Percentiles rank a stretch among this genome's conserved stretches.
Conservation (phyloP, 805 yeast genomes). For the Nematodospora valgi region DNA sequence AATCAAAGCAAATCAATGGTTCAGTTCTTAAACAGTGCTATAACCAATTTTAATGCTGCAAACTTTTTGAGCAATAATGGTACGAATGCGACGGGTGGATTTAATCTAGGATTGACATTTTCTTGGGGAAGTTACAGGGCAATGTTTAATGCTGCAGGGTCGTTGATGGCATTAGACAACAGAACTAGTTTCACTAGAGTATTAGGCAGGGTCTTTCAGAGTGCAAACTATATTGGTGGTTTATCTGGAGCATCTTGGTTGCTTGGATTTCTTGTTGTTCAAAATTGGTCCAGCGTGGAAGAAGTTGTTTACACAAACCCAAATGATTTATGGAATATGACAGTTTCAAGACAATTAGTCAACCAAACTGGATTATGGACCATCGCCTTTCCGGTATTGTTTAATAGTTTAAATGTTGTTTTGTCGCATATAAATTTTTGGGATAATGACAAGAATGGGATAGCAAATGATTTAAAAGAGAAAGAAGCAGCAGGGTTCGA, state of each 20-base stretch:
- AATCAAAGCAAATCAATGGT: slow-evolving; percentile 21
- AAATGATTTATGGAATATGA: slow-evolving; percentile 35
- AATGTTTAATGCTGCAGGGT: slow-evolving; percentile 78
- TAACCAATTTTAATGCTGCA: slow-evolving; percentile 28
- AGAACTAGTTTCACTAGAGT: slow-evolving; percentile 54
- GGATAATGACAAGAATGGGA: slow-evolving; percentile 23
- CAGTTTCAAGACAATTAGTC: slow-evolving; percentile 24
- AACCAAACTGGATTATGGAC: slow-evolving; percentile 25
- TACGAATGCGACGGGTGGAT: slow-evolving; percentile 19
- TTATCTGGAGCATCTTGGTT: slow-evolving; percentile 72
- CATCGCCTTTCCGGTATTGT: slow-evolving; percentile 58
- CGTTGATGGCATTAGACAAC: slow-evolving; percentile 73
- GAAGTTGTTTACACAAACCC: slow-evolving; percentile 24
- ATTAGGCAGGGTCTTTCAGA: slow-evolving; percentile 71
- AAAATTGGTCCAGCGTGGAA: slow-evolving; percentile 54
- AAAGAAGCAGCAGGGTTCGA: slow-evolving; percentile 29
- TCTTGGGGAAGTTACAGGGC: slow-evolving; percentile 42
- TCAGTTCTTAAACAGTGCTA: slow-evolving; percentile 20
- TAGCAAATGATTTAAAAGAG: slow-evolving; percentile 19
- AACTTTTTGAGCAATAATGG: slow-evolving; percentile 16
- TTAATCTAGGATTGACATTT: slow-evolving; percentile 33
- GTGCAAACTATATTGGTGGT: slow-evolving; percentile 70
- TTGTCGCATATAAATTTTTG: slow-evolving; percentile 48
- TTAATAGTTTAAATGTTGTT: slow-evolving; percentile 56
- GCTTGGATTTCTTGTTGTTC: slow-evolving; percentile 58